Evolutionary conservation across 768 basidiomycete species (phyloP), one percentile per base, ranked within the genome.

Genomic region (Coprinellus aureogranulatus): DNA sequence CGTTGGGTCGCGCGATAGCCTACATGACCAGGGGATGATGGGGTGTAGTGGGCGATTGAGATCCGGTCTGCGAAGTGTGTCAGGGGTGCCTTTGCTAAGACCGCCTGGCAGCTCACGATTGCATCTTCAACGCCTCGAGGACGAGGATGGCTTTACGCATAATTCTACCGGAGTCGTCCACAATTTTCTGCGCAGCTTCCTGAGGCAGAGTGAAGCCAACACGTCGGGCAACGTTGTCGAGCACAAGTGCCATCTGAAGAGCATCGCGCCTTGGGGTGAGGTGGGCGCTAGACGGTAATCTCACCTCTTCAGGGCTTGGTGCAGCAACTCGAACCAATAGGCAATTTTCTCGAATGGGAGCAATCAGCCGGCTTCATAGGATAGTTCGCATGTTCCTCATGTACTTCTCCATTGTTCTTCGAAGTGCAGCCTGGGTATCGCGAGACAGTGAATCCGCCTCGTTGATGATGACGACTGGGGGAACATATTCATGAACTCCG

Each of bases 371-470:
- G 67, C 90, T 90, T 3, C 95, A 98, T 0, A 99, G 81, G 64
- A 99, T 96, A 65, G 98, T 88, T 27, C 96, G 86, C 84, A 99
- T 84, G 70, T 98, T 99, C 41, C 88, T 86, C 90, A 97, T 98
- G 78, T 96, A 98, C 73, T 98, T 98, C 70, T 99, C 96, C 96
- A 98, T 99, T 10, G 96, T 99, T 57, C 96, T 82, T 66, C 96
- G 87, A 30, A 99, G 81, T 8, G 96, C 96, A 0, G 96, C 94
- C 76, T 99, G 96, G 1, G 96, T 96, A 74, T 99, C 96, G 54
- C 96, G 87, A 11, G 92, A 87, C 41, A 99, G 81, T 0, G 92
- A 88, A 70, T 99, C 96, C 1, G 96, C 96, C 73, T 98, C 96
- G 64, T 98, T 98, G 67, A 99, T 97, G 57, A 99, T 82, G 52